A percentile compares a stretch with the other conserved stretches of the same genome.
Conservation (phyloP, 495 filamentous ascomycete species). For the Aspergillus saccharolyticus region DNA sequence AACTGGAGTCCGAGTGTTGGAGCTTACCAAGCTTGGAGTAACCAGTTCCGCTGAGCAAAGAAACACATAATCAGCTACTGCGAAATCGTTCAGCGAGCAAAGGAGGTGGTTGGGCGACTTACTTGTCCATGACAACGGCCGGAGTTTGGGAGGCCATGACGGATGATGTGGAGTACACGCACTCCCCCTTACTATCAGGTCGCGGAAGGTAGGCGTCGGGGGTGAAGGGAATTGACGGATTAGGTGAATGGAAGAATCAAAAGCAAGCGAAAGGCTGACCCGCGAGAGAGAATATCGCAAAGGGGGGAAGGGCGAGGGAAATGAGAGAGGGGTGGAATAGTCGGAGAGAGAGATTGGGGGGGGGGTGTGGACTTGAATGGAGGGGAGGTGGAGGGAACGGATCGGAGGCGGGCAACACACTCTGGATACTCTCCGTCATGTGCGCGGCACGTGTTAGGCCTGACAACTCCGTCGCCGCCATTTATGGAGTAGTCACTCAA, state of each 20-base stretch:
- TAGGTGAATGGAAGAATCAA: not conserved
- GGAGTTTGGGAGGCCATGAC: constrained; percentile 95
- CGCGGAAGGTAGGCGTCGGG: not conserved
- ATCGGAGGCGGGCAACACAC: not conserved
- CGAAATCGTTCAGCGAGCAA: not conserved
- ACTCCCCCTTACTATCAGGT: constrained; percentile 18
- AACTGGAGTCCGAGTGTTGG: not conserved
- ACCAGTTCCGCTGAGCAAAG: constrained; percentile 77
- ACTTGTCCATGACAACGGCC: constrained; percentile 99
- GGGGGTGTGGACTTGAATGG: constrained; percentile 8
- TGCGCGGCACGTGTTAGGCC: too few relatives aligned
- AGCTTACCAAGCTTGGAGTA: constrained; percentile 92
- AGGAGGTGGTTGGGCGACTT: constrained; percentile 38
- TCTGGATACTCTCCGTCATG: not conserved
- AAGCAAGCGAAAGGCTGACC: not conserved
- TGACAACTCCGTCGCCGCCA: too few relatives aligned
- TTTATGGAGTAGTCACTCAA: too few relatives aligned
- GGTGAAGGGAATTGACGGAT: constrained; percentile 3
- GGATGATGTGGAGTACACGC: constrained; percentile 23
- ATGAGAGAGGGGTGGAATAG: constrained; percentile 7
- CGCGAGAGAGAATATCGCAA: not conserved
- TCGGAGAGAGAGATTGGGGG: constrained; percentile 3
- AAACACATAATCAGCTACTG: constrained; percentile 12
- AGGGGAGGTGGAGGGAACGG: constrained; percentile 7
- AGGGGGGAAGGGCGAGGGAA: constrained; percentile 7